phyloP scores from a whole-genome alignment of 768 basidiomycete genomes.

The Pleurotus eryngii region DNA sequence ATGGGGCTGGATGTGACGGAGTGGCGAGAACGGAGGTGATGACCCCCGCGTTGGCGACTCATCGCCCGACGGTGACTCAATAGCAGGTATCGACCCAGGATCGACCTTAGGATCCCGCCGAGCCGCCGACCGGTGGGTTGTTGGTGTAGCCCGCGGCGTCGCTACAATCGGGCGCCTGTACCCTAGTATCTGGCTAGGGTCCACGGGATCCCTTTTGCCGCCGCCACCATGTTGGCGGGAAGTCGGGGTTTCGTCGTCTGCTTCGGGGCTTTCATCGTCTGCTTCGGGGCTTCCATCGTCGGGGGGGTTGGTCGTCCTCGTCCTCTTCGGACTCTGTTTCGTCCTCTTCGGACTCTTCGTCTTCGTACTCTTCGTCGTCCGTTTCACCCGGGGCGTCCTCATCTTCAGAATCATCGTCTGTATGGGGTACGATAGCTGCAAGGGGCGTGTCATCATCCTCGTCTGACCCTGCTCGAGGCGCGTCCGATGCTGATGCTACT shows the following conservation, averaged over 20 bases:
- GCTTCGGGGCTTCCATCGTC: no score
- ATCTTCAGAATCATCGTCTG: neutral
- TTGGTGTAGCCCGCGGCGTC: neutral
- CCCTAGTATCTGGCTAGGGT: neutral
- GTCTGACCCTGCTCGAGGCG: no score
- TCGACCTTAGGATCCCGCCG: neutral
- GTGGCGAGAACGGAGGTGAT: neutral
- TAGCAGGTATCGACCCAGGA: neutral
- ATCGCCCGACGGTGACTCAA: neutral
- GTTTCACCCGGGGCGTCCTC: neutral
- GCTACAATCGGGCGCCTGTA: neutral
- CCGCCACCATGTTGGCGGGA: neutral
- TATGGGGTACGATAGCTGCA: no score
- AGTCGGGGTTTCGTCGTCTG: neutral
- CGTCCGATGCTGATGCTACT: no score
- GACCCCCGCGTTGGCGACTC: neutral
- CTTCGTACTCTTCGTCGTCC: neutral
- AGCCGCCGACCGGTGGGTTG: neutral
- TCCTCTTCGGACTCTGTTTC: no score
- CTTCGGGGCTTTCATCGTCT: no score
- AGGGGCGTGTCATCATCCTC: no score
- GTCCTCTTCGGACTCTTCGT: no score
- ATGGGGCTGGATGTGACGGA: neutral
- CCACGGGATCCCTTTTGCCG: neutral
- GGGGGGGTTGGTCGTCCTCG: no score